A percentile compares a stretch with the other conserved stretches of the same genome.
Evolutionary conservation across 1,284 basidiomycete species (phyloP).

Genomic region (Cryptococcus sp.): DNA sequence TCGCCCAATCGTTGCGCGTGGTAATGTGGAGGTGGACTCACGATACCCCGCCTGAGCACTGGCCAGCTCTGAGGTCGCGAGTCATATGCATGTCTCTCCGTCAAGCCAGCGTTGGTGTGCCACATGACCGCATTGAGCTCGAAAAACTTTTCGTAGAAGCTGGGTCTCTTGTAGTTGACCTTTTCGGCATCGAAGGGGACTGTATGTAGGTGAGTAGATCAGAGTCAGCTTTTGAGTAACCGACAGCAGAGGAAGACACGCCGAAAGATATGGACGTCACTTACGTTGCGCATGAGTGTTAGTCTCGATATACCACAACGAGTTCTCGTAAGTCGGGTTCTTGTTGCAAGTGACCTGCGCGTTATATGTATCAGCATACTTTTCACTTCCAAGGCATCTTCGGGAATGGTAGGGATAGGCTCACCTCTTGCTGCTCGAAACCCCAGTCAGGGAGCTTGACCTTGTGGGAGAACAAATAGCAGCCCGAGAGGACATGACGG

Average conservation of each 20-base stretch:
- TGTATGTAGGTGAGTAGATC: conserved; percentile 45
- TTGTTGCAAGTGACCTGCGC: conserved; percentile 82
- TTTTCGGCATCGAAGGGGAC: conserved; percentile 70
- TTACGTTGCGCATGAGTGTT: conserved; percentile 72
- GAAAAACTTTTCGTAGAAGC: conserved; percentile 86
- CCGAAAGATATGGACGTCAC: conserved; percentile 49
- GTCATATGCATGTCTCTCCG: conserved; percentile 91
- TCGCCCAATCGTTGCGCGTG: not conserved
- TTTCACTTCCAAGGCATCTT: not conserved
- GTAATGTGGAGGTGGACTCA: conserved; percentile 57
- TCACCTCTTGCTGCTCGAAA: conserved; percentile 91
- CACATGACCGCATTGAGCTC: conserved; percentile 97
- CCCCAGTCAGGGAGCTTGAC: conserved; percentile 97
- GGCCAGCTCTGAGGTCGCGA: conserved; percentile 92
- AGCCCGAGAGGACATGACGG: conserved; percentile 82
- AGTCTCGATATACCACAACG: conserved; percentile 94
- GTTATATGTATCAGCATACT: conserved; percentile 5
- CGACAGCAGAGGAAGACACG: not conserved
- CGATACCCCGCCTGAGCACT: conserved; percentile 84
- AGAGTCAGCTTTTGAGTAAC: conserved; percentile 10
- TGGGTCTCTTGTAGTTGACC: conserved; percentile 84
- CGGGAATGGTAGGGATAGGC: not conserved
- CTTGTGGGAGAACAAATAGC: conserved; percentile 97
- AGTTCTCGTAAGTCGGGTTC: conserved; percentile 87
- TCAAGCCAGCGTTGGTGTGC: conserved; percentile 94